Base-by-base conservation (phyloP, 805 yeast species). In the Candida xyloterini region DNA sequence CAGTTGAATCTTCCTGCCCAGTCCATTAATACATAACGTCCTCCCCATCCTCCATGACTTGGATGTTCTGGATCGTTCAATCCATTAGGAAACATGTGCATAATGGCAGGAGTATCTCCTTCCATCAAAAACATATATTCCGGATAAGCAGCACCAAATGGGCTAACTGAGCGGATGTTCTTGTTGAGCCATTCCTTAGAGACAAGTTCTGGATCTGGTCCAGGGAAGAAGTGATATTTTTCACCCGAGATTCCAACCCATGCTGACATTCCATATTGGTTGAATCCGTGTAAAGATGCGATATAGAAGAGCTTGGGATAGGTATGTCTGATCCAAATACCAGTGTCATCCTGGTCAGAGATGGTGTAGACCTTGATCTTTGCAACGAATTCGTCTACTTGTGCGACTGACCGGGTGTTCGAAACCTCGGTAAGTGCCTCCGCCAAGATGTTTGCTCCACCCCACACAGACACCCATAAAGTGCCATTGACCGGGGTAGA, bases 31-130 rank as follows among this genome's bases (percentile, higher is more conserved):
- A 37, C 45, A 39, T 53, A 61, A 33, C 65, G 55, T 15, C 65
- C 65, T 34, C 66, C 65, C 66, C 66, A 62, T n/a, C 61, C 59
- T 15, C 66, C 65, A 37, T 43, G 57, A 24, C 51, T 52, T 20
- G 66, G 65, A 34, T 54, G 48, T 8, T 43, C 46, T 14, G 63
- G 63, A 24, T 43, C 47, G 27, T 53, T 53, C 26, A 62, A 41
- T 8, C 65, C 65, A 40, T 62, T 62, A 10, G 65, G 65, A 7
- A 60, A 15, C 13, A 51, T 46, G 27, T 36, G 53, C 16, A 62
- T 38, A 2, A 52, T 44, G 1, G 64, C 47, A 11, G 64, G 63
- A 2, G 64, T 58, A 26, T 60, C 64, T 27, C 64, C 65, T 42
- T 61, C 66, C 60, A 58, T 56, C 14, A 36, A 46, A 41, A 48